These are phyloP conservation scores for Brassica hybrid DNA, from an alignment of 441 rosid genomes.

Conservation along the genomic window DNA sequence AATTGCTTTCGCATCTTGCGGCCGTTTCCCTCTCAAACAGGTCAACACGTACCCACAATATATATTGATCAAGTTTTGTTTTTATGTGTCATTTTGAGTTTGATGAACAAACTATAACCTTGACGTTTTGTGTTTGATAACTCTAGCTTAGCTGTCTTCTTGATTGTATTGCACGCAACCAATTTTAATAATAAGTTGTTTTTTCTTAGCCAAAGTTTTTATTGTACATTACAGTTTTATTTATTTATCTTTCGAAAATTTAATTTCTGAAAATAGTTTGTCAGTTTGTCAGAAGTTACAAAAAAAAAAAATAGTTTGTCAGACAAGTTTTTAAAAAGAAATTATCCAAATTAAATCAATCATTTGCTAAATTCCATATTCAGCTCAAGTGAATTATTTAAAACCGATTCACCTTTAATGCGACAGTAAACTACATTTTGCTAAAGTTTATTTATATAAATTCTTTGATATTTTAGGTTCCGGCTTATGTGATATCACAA, in stretches of 20 bases:
- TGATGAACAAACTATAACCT: constrained; percentile 36
- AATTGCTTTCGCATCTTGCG: constrained; percentile 81
- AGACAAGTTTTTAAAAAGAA: too few relatives aligned
- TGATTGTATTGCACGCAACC: constrained; percentile 34
- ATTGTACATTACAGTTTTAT: neutral
- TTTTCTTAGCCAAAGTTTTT: neutral
- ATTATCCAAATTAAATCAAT: neutral
- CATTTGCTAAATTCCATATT: neutral
- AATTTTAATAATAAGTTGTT: neutral
- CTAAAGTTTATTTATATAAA: too few relatives aligned
- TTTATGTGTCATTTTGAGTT: constrained; percentile 22
- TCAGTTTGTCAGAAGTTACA: too few relatives aligned
- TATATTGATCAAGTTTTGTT: constrained; percentile 3
- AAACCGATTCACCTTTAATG: neutral
- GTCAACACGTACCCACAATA: constrained; percentile 32
- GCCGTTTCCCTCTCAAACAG: constrained; percentile 84
- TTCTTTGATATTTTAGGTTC: too few relatives aligned
- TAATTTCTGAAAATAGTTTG: too few relatives aligned
- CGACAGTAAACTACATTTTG: too few relatives aligned
- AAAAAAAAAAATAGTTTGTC: too few relatives aligned
- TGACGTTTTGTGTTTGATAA: constrained; percentile 7
- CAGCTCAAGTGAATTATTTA: neutral
- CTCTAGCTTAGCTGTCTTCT: constrained; percentile 26
- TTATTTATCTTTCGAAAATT: neutral
- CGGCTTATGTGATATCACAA: too few relatives aligned